A percentile compares a stretch with the other conserved stretches of the same genome.
phyloP scores from a whole-genome alignment of 2,329 filamentous ascomycete genomes.

The Sporothrix sp. region DNA sequence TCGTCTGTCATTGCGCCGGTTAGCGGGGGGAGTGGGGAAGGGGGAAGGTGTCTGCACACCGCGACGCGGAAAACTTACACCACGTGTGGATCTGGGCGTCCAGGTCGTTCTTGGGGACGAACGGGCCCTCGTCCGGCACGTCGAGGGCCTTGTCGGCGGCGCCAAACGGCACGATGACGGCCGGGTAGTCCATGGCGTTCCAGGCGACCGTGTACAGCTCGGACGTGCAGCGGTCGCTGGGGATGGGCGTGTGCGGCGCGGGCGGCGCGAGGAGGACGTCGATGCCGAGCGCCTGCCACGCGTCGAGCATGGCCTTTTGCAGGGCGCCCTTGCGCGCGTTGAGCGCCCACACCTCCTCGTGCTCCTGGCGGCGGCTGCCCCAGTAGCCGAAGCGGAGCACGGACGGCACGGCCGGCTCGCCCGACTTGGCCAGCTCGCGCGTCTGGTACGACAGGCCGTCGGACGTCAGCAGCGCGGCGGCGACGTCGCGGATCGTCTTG shows the following conservation, averaged over 20 bases:
- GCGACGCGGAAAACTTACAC: constrained; percentile 13
- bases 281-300: constrained; percentile 15
- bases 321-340: constrained; percentile 13
- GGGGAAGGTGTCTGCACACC: too few relatives aligned
- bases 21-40: not conserved
- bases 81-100: constrained; percentile 8
- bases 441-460: constrained; percentile 17
- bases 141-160: constrained; percentile 12
- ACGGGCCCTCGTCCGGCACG: not conserved
- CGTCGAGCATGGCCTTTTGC: constrained; percentile 18
- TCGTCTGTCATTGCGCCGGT: not conserved
- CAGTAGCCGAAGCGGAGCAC: constrained; percentile 17
- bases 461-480: constrained; percentile 11
- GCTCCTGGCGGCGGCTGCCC: constrained; percentile 10
- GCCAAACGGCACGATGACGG: constrained; percentile 14
- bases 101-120: too few relatives aligned
- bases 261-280: constrained; percentile 15
- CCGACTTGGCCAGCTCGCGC: constrained; percentile 11
- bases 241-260: constrained; percentile 14
- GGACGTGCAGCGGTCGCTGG: not conserved
- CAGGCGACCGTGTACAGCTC: constrained; percentile 17
- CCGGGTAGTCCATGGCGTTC: constrained; percentile 18
- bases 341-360: constrained; percentile 17
- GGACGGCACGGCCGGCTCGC: constrained; percentile 15
- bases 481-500: constrained; percentile 14